Evolutionary conservation across 176 grass and related monocot species (phyloP), one percentile per base, ranked within the genome.

Genomic region (Leersia perrieri): DNA sequence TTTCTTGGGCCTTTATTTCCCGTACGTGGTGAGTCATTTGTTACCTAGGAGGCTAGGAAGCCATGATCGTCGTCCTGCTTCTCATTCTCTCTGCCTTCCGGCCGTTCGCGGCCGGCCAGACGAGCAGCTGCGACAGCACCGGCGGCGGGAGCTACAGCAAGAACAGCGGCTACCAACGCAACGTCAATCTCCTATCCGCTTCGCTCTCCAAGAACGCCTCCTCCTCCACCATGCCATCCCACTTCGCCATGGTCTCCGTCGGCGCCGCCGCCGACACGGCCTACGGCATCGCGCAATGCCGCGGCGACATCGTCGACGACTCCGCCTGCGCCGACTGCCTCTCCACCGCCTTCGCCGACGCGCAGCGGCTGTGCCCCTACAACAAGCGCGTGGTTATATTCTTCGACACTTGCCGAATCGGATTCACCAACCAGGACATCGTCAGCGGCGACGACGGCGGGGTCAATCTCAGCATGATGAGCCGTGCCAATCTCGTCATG

Each of bases 161-260:
- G 55, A 18, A 73, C n/a, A n/a, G 51, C 40, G 31, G 68, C 4
- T 94, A 72, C 53, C 5, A 66, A 13, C 0, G 4, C n/a, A 90
- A 90, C 78, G 42, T 88, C 23, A 14, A 88, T 18, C 57, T 35
- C 22, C 76, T 89, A 13, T 73, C 72, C 10, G 2, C 66, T 9
- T 9, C 7, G 18, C 33, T 78, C 11, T 5, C 3, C 22, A 41
- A 15, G 20, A 34, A 29, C 5, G 26, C 57, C 22, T 6, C 65
- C 0, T 10, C 38, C 44, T n/a, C n/a, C n/a, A n/a, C n/a, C 2
- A 11, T 39, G 5, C 0, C 16, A 1, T 28, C 55, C 11, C 41
- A 60, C 5, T 87, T 74, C 58, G 9, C 5, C 49, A 49, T 55
- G 18, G 35, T 8, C 2, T 60, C 67, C 23, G 26, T 5, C 5